Conservation (phyloP, 306 rosid species). For the Myrica gale region DNA sequence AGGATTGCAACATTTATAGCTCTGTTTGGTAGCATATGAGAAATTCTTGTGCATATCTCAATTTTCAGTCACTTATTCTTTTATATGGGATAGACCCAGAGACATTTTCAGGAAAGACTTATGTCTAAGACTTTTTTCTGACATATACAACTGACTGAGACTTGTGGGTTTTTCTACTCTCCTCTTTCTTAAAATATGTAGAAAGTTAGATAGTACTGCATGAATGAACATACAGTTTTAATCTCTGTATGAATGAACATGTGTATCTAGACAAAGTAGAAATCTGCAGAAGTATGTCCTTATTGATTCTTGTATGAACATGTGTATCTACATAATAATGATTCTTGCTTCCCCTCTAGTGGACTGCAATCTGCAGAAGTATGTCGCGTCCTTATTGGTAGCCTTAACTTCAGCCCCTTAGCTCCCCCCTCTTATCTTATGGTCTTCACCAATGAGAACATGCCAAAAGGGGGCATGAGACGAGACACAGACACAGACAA, state of each 20-base stretch:
- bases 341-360: slow-evolving; percentile 20
- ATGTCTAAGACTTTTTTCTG: no score
- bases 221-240: background rate
- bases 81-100: no score
- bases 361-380: slow-evolving; percentile 22
- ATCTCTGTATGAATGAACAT: no score
- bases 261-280: no score
- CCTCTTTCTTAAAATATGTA: background rate
- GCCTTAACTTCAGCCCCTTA: slow-evolving; percentile 24
- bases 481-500: background rate
- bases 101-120: no score
- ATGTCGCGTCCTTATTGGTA: slow-evolving; percentile 33
- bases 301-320: no score
- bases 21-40: background rate
- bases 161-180: background rate
- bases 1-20: background rate
- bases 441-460: slow-evolving; percentile 24
- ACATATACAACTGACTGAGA: no score
- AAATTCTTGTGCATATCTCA: background rate
- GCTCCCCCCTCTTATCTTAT: slow-evolving; percentile 29
- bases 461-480: slow-evolving; percentile 18
- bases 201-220: background rate
- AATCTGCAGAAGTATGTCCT: no score
- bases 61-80: background rate
- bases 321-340: slow-evolving; percentile 13